Evolutionary conservation across 805 yeast genomes (phyloP), one percentile per base, ranked within the genome.

Genomic region (Yamadazyma sp.): DNA sequence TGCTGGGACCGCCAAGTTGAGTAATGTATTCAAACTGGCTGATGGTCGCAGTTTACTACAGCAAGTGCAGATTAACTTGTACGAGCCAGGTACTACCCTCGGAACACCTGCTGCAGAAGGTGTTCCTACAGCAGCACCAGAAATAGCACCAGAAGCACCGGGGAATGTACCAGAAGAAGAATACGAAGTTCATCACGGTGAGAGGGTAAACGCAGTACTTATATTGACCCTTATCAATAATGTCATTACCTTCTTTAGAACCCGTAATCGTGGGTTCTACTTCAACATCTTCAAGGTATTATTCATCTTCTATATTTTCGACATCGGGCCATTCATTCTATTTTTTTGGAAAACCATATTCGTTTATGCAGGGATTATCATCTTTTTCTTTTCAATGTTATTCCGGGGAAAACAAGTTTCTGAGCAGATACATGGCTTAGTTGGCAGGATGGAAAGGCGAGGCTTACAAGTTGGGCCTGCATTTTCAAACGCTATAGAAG

Each of bases 1-100:
- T n/a, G 42, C 66, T 2, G 77, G 67, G 0, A 42, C 51, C 9
- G 53, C 62, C 2, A 59, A 57, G 20, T 41, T 70, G 12, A 40
- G 51, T 32, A 34, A 38, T n/a, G 21, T 13, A 6, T 43, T 43
- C 20, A 27, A 32, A 12, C 24, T 15, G 2, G 22, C n/a, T 13
- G 27, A 43, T 22, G 57, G 55, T 1, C 41, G 38, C 8, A 24
- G 49, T 8, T 31, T 54, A 12, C 33, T 58, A n/a, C 62, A 59
- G 33, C 56, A 59, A 35, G 62, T 57, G 5, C 44, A 49, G 37
- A 48, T 55, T 12, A 32, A 45, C 21, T 37, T 45, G 36, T 35
- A 26, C 15, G 27, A 35, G 11, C 10, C 30, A 14, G 16, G 15
- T 7, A 28, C n/a, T 15, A 11, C 25, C 4, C 25, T 6, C 12